phyloP scores from a whole-genome alignment of 2,329 filamentous ascomycete genomes.

The Penicillium sp. region DNA sequence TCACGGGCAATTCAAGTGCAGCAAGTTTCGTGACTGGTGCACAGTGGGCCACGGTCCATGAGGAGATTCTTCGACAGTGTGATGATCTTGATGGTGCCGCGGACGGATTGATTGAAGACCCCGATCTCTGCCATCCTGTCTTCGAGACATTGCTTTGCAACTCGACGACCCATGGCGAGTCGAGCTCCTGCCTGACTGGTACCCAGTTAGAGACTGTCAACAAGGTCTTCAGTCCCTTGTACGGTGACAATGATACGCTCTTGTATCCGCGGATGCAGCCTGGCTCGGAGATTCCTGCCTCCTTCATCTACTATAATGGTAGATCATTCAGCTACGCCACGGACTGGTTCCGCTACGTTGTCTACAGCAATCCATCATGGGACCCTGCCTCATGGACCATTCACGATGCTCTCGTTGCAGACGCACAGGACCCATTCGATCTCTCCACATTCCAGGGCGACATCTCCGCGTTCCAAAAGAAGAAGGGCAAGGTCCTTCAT shows the following conservation, averaged over 20 bases:
- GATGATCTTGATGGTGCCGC: conserved; percentile 6
- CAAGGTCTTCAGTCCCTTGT: conserved; percentile 6
- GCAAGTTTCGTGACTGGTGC: conserved; percentile 13
- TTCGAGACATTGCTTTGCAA: conserved; percentile 3
- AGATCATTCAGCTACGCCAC: conserved; percentile 6
- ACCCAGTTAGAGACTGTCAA: conserved; percentile 5
- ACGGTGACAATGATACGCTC: conserved; percentile 13
- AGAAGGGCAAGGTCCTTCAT: conserved; percentile 31
- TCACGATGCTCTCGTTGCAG: conserved; percentile 7
- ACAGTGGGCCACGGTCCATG: conserved; percentile 12
- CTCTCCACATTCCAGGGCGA: conserved; percentile 24
- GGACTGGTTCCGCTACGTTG: conserved; percentile 18
- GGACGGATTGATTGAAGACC: conserved; percentile 14
- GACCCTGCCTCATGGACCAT: conserved; percentile 10
- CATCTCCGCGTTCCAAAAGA: conserved; percentile 38
- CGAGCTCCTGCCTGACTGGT: conserved; percentile 1
- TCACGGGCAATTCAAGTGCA: conserved; percentile 29
- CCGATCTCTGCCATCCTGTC: background rate
- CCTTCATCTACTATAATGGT: conserved; percentile 7
- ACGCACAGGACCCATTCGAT: conserved; percentile 29
- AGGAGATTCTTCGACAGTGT: conserved; percentile 4
- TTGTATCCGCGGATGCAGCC: conserved; percentile 15
- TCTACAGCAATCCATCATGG: conserved; percentile 30
- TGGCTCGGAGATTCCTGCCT: conserved; percentile 3
- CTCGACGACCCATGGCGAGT: conserved; percentile 5